Evolutionary conservation across 2,329 filamentous ascomycete species (phyloP), one percentile per base, ranked within the genome.

Genomic region (Xylaria sp.): DNA sequence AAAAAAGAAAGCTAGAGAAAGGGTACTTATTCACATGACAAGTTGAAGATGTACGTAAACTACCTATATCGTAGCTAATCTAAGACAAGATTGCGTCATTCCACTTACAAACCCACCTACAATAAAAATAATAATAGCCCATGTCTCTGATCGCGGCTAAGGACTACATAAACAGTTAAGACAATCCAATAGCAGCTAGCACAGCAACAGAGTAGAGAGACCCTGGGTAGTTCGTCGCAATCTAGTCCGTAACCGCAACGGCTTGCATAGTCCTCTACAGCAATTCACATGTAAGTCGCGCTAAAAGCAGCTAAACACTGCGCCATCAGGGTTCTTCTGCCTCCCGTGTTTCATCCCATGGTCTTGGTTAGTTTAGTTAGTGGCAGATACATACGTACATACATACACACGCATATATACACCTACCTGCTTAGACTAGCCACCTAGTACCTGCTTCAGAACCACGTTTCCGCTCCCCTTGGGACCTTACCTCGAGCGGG

Each of bases 391-490:
- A 5, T 42, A 42, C 12, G 5, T 42, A 42, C 11, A 6, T 17
- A 42, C 39, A 11, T 42, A 42, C 39, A 17, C 24, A 53, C 8
- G 11, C 50, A 53, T 53, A 53, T 34, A n/a, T 24, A 30, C 36
- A 55, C 27, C 9, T 55, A 36, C 51, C 34, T 55, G 19, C 27
- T 8, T 27, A 27, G 24, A 27, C 24, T 27, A 50, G 7, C 11
- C 8, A 36, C 7, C 11, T 36, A 36, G 34, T 36, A 36, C 42
- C 11, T 42, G 4, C 39, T 11, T 42, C n/a, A 51, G 24, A 51
- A 51, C 48, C 48, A 51, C 19, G 48, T 51, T 51, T 51, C 24
- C 21, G 48, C 48, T 51, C 48, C 6, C 42, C 42, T 19, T 47
- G 42, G 42, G 34, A 36, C 34, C 34, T 36, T 36, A 14, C 39